Evolutionary conservation across 73 alveolate genomes (phyloP).

Genomic region (Tetrahymena malaccensis): DNA sequence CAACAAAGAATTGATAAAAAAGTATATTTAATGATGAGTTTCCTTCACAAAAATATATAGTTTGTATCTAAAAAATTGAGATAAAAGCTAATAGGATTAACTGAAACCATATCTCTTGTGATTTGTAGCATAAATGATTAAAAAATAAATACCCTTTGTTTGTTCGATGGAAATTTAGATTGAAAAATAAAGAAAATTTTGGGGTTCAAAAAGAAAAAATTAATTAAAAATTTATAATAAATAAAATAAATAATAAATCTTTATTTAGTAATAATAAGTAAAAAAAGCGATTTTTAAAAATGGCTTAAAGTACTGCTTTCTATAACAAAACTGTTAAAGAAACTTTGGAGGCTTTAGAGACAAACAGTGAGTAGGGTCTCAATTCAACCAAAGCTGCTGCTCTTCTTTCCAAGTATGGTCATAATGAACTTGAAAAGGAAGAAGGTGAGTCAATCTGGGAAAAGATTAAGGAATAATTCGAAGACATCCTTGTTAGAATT

Average conservation of each 20-base stretch:
- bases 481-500: constrained; percentile 83
- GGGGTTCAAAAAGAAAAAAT: not conserved
- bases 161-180: not conserved
- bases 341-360: not conserved
- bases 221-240: not conserved
- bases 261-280: not conserved
- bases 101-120: not conserved
- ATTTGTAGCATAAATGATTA: not conserved
- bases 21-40: not conserved
- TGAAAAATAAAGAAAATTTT: not conserved
- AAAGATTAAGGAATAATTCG: constrained; percentile 83
- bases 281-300: not conserved
- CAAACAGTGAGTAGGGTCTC: not conserved
- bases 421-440: constrained; percentile 73
- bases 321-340: not conserved
- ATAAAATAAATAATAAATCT: not conserved
- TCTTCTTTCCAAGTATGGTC: constrained; percentile 58
- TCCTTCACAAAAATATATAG: not conserved
- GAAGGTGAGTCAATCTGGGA: constrained; percentile 85
- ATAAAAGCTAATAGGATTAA: not conserved
- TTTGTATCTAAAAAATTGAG: not conserved
- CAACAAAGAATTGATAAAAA: no score
- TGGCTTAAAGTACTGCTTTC: not conserved
- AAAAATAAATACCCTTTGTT: not conserved
- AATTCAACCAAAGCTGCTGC: not conserved